Base-by-base conservation (phyloP, 805 yeast genomes). In the Metschnikowia vanudenii region DNA sequence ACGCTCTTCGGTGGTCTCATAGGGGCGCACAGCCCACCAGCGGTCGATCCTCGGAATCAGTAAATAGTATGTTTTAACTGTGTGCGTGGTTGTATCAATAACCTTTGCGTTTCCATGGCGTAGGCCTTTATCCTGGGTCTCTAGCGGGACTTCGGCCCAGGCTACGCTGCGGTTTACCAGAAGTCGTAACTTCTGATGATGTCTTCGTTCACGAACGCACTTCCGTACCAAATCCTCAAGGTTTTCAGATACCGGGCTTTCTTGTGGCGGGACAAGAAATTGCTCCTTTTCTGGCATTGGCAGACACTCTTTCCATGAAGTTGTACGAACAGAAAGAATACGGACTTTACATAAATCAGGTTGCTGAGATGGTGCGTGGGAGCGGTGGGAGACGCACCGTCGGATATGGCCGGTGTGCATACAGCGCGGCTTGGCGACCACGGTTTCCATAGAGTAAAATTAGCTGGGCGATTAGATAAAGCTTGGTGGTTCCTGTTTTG, bases 1-100 rank as follows among this genome's bases (percentile, higher is more conserved):
- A 18, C 43, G 43, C 11, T 40, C 43, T 30, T 32, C 28, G 31
- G 37, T 40, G 14, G 37, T 32, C 20, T 40, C 43, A 12, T 40
- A 32, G 2, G 37, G 37, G 4, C 43, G 37, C 9, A 40, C 43
- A 4, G 43, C 43, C 7, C 16, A 40, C 30, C 13, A 32, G 30
- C 43, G 29, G 16, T 40, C 37, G 32, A 22, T 22, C 10, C 22
- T 14, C 20, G 30, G 37, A 3, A 40, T 40, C 43, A 40, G 43
- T 12, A 40, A 13, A n/a, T 11, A 12, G 19, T 40, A 40, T 3
- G 24, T 16, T 22, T 40, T 33, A 5, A 26, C 28, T 10, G 28
- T 26, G 5, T 26, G 28, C 12, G 28, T 5, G 12, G 9, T 26
- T 26, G 12, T 10, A 26, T 26, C 28, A 26, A 10, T 8, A 26